These are phyloP conservation scores for Leishmania turanica DNA, from an alignment of 208 protist species.

Conservation along the genomic window DNA sequence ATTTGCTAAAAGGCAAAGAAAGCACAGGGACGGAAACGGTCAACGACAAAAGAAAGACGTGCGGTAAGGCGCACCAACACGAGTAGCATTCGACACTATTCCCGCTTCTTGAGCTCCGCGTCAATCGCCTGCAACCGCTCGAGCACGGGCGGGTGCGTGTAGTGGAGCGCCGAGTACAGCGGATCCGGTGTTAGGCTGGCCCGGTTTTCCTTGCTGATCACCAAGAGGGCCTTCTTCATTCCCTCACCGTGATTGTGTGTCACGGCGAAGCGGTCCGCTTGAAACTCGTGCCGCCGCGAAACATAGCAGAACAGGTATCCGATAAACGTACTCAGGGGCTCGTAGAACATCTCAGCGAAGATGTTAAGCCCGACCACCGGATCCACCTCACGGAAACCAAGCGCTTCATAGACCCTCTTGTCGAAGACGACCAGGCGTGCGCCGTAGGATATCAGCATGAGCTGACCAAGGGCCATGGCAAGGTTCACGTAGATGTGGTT, in stretches of 20 bases:
- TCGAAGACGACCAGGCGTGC: slow-evolving; percentile 71
- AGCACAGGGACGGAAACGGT: not conserved
- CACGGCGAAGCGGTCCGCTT: slow-evolving; percentile 76
- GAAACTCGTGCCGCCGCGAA: slow-evolving; percentile 61
- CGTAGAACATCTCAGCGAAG: slow-evolving; percentile 48
- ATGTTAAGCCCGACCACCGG: slow-evolving; percentile 70
- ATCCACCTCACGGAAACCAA: slow-evolving; percentile 63
- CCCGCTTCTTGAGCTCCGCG: slow-evolving; percentile 43
- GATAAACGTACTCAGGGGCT: slow-evolving; percentile 44
- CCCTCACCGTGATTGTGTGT: slow-evolving; percentile 40
- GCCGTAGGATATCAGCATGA: slow-evolving; percentile 65
- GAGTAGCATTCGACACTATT: not conserved
- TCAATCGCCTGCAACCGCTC: slow-evolving; percentile 82
- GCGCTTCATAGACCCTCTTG: slow-evolving; percentile 52
- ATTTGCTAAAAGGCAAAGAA: not conserved
- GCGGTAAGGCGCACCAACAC: not conserved
- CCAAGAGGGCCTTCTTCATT: slow-evolving; percentile 51
- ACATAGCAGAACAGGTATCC: slow-evolving; percentile 41
- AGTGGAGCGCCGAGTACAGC: slow-evolving; percentile 68
- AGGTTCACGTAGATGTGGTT: slow-evolving; percentile 51
- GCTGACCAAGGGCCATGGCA: slow-evolving; percentile 38
- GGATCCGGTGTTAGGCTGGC: slow-evolving; percentile 57
- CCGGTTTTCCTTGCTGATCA: slow-evolving; percentile 74
- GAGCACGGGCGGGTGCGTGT: slow-evolving; percentile 72
- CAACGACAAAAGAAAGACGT: not conserved